Conservation (phyloP, 2,329 filamentous ascomycete species). For the Ambrosiella xylebori region DNA sequence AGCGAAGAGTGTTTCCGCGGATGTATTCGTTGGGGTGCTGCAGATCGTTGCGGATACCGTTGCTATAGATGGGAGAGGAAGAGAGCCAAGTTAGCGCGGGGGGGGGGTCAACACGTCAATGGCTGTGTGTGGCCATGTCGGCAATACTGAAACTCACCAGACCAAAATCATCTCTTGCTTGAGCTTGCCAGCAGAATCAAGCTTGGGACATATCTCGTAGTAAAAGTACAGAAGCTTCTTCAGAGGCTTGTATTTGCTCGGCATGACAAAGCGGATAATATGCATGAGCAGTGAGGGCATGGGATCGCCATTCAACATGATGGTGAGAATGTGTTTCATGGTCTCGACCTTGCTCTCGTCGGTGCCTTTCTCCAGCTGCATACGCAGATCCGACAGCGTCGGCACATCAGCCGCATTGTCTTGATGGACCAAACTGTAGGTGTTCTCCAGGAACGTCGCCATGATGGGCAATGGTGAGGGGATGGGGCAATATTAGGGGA, state of each 20-base stretch:
- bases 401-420: conserved; percentile 93
- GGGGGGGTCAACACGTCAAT: conserved; percentile 16
- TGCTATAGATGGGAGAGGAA: conserved; percentile 36
- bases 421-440: conserved; percentile 93
- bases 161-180: conserved; percentile 99
- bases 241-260: conserved; percentile 83
- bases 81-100: neutral
- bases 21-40: conserved; percentile 98
- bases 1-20: conserved; percentile 91
- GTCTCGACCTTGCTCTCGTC: conserved; percentile 89
- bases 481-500: neutral
- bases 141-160: conserved; percentile 40
- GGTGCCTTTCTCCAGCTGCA: conserved; percentile 81
- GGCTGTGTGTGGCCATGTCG: neutral
- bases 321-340: conserved; percentile 87
- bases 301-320: conserved; percentile 96
- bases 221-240: conserved; percentile 99
- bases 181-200: conserved; percentile 78
- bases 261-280: conserved; percentile 99
- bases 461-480: conserved; percentile 31
- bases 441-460: conserved; percentile 84
- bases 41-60: conserved; percentile 92
- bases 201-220: conserved; percentile 96
- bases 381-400: conserved; percentile 76
- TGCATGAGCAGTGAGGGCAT: conserved; percentile 96